phyloP scores from a whole-genome alignment of 768 basidiomycete genomes.

The Amanita exitialis region DNA sequence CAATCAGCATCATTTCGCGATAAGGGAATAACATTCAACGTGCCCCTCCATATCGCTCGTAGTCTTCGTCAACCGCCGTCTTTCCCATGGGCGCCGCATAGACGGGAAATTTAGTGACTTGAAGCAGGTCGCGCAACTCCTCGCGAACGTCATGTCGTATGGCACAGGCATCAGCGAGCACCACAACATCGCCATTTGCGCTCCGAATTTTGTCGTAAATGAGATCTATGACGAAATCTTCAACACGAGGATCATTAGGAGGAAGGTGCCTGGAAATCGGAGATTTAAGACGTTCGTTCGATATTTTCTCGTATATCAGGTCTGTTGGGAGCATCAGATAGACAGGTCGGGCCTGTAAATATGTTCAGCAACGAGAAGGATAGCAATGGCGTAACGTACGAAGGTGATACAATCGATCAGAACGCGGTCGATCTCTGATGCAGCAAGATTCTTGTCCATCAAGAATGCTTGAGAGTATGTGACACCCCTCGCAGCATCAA shows the following conservation, averaged over 20 bases:
- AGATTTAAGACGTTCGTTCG: slow-evolving; percentile 49
- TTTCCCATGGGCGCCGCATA: slow-evolving; percentile 80
- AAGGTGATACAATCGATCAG: slow-evolving; percentile 56
- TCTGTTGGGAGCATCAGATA: slow-evolving; percentile 86
- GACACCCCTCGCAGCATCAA: slow-evolving; percentile 65
- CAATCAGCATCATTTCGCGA: not conserved
- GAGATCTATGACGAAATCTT: slow-evolving; percentile 63
- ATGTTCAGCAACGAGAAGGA: not conserved
- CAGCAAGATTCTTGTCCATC: slow-evolving; percentile 41
- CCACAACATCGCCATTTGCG: slow-evolving; percentile 58
- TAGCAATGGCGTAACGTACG: slow-evolving; percentile 21
- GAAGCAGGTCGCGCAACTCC: slow-evolving; percentile 53
- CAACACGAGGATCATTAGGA: slow-evolving; percentile 44
- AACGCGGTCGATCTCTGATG: slow-evolving; percentile 68
- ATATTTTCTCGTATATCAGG: slow-evolving; percentile 59
- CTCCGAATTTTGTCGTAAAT: slow-evolving; percentile 56
- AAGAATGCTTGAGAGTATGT: slow-evolving; percentile 60
- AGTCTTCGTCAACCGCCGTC: slow-evolving; percentile 59
- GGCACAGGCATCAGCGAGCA: slow-evolving; percentile 78
- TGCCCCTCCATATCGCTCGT: slow-evolving; percentile 73
- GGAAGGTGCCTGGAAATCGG: slow-evolving; percentile 42
- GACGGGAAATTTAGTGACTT: slow-evolving; percentile 60
- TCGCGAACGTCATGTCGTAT: slow-evolving; percentile 58
- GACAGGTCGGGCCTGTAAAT: slow-evolving; percentile 63
- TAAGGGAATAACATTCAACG: slow-evolving; percentile 17